Percentiles rank a stretch among this genome's conserved stretches.
phyloP scores from a whole-genome alignment of 2,329 filamentous ascomycete species.

The Fusarium sublunatum region DNA sequence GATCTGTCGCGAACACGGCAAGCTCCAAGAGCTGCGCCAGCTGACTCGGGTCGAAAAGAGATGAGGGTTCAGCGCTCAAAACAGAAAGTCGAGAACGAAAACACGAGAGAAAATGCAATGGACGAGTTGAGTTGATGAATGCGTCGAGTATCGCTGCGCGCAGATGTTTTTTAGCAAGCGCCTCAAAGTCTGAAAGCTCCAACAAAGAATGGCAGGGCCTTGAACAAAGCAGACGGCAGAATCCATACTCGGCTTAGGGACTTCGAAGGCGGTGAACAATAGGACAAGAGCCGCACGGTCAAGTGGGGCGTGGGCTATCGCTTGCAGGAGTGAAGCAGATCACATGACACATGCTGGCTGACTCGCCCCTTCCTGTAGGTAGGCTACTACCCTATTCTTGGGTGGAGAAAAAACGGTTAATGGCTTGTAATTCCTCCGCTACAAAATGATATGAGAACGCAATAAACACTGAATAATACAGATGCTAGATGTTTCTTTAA shows the following conservation, averaged over 20 bases:
- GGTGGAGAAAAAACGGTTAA: too few species aligned
- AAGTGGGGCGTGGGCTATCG: neutral
- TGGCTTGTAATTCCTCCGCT: too few species aligned
- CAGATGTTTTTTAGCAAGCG: constrained; percentile 30
- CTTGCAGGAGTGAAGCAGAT: neutral
- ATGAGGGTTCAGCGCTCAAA: constrained; percentile 9
- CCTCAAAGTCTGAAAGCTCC: constrained; percentile 39
- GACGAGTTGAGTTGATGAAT: constrained; percentile 7
- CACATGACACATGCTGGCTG: constrained; percentile 21
- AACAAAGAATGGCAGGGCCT: constrained; percentile 37
- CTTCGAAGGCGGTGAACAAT: constrained; percentile 19
- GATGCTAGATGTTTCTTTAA: too few species aligned
- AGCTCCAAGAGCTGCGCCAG: constrained; percentile 34
- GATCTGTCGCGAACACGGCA: constrained; percentile 35
- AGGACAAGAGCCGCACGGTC: constrained; percentile 15
- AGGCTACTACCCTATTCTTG: too few species aligned
- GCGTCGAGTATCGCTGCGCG: constrained; percentile 28
- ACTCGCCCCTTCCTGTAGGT: neutral
- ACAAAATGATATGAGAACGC: too few species aligned
- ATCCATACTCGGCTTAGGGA: constrained; percentile 24
- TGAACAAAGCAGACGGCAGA: constrained; percentile 35
- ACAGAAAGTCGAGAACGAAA: constrained; percentile 2
- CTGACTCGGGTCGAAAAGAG: constrained; percentile 17
- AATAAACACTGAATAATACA: too few species aligned
- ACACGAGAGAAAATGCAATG: constrained; percentile 3